Base-by-base conservation (phyloP, 2,329 filamentous ascomycete species). In the Ploettnerulaceae sp. region DNA sequence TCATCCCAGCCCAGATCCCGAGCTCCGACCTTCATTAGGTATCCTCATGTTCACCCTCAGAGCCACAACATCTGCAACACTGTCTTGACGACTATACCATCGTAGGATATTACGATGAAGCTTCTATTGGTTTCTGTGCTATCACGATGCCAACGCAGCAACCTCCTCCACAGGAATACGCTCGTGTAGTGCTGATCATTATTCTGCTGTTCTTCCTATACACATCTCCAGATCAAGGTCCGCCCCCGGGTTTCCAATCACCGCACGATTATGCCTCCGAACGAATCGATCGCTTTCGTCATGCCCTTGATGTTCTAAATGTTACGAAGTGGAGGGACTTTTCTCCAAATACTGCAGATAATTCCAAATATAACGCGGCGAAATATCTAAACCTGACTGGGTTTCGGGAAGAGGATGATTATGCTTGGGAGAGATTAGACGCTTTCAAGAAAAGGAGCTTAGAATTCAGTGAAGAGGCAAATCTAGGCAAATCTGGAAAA, bases 341-440 rank as follows among this genome's bases (percentile, higher is more conserved):
- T 61, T 57, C 66, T 12, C 79, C 78, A 8, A 62, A 57, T 7
- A 48, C 55, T 31, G 58, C 55, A 31, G 52, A 53, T 43, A 57
- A 55, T 18, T 61, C 47, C 9, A 21, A 35, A 3, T 45, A 46
- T 25, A 56, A 57, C 21, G 52, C 59, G 31, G 53, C 43, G 8
- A 69, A 66, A 18, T 82, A 74, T 52, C 67, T 89, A 49, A 88
- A 89, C 57, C 70, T 95, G 41, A 86, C 86, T 2, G 91, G 91
- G 1, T 82, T 94, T 51, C 77, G 85, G 38, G 70, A 79, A 36
- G 75, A 81, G 15, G 86, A 95, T 66, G 80, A 77, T 4, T 88
- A 86, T 65, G 83, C 79, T 1, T 96, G 90, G 90, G 76, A 82
- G 25, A 74, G 89, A 47, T 70, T 96, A 17, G 71, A 71, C 0